Percentiles rank a stretch among this genome's conserved stretches.
Evolutionary conservation across 2,329 filamentous ascomycete genomes (phyloP).

Genomic region (Fusarium caatingaense): DNA sequence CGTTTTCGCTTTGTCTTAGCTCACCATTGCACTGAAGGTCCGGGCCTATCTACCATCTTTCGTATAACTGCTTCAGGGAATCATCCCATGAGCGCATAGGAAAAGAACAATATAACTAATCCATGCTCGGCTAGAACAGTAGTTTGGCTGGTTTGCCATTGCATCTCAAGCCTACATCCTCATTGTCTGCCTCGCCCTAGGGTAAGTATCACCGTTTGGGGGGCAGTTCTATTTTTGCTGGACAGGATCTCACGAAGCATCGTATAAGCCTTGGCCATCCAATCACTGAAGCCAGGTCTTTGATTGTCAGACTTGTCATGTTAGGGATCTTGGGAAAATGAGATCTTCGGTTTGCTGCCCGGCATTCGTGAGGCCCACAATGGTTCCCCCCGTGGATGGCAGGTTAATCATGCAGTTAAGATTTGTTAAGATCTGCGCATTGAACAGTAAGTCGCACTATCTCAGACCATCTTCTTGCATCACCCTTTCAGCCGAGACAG

Average conservation of each 20-base stretch:
- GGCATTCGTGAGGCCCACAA: conserved; percentile 22
- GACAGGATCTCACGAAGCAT: not conserved
- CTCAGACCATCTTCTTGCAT: conserved; percentile 4
- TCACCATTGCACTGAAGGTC: not conserved
- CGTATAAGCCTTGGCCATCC: not conserved
- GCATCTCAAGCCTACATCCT: not conserved
- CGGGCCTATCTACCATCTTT: not conserved
- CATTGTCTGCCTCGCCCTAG: not conserved
- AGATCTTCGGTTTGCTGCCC: conserved; percentile 25
- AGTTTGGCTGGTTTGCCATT: not conserved
- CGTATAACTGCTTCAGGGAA: not conserved
- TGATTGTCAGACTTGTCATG: not conserved
- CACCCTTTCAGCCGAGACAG: conserved; percentile 38
- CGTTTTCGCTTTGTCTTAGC: not conserved
- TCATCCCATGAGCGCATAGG: not conserved
- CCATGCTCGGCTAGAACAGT: not conserved
- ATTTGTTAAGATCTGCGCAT: conserved; percentile 1
- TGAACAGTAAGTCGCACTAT: conserved; percentile 3
- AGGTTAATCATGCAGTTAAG: conserved; percentile 4
- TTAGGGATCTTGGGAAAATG: conserved; percentile 15
- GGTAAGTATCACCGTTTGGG: not conserved
- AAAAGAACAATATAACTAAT: not conserved
- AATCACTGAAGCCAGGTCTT: conserved; percentile 5
- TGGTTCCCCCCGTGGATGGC: conserved; percentile 9
- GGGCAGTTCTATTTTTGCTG: not conserved